These are phyloP conservation scores for Ceratobasidium sp. DNA, from an alignment of 1,284 basidiomycete genomes.

Conservation along the genomic window DNA sequence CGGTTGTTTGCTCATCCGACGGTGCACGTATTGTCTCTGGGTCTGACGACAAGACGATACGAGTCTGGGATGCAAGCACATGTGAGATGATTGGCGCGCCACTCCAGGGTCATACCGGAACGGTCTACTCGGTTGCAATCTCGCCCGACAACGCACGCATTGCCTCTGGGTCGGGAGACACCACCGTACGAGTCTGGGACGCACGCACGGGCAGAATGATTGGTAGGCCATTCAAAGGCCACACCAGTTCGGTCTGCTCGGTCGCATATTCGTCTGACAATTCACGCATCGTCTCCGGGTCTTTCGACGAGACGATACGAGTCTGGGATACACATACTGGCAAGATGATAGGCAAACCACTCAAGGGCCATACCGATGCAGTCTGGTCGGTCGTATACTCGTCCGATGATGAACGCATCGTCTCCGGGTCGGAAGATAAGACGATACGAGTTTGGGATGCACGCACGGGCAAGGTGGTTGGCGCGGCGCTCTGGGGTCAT, in stretches of 20 bases:
- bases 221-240: conserved; percentile 3
- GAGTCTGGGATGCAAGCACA: neutral
- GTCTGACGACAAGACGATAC: neutral
- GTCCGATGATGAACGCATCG: neutral
- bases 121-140: conserved; percentile 18
- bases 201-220: neutral
- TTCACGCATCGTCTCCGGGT: conserved; percentile 30
- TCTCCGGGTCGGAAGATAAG: conserved; percentile 5
- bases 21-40: conserved; percentile 5
- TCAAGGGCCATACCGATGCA: conserved; percentile 11
- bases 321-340: conserved; percentile 20
- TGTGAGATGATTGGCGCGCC: neutral
- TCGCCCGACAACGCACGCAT: conserved; percentile 32
- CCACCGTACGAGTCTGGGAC: neutral
- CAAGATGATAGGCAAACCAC: neutral
- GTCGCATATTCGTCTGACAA: conserved; percentile 35
- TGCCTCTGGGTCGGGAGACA: conserved; percentile 22
- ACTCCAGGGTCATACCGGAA: neutral
- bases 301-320: conserved; percentile 20
- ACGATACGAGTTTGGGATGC: conserved; percentile 25
- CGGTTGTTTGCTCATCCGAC: neutral
- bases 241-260: conserved; percentile 19
- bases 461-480: neutral
- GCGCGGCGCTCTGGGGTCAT: neutral
- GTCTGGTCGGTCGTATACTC: conserved; percentile 20